These are phyloP conservation scores for Triadica sebifera DNA, from an alignment of 345 rosid genomes.

Conservation along the genomic window DNA sequence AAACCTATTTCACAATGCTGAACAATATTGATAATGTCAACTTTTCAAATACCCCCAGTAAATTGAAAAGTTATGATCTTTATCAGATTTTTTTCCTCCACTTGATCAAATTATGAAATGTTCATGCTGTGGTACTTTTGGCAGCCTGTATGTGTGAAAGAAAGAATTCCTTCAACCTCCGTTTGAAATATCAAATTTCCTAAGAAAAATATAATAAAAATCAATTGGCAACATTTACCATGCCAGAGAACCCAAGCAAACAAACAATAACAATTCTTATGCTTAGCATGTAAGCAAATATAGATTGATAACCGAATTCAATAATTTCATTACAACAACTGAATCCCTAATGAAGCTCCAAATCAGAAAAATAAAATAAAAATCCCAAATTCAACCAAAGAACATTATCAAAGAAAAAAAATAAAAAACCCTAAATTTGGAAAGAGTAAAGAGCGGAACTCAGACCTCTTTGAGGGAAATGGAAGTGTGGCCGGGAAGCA, in stretches of 20 bases:
- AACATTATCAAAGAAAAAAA: not conserved
- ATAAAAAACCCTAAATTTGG: slow-evolving; percentile 18
- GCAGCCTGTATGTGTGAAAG: not conserved
- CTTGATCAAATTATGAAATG: not conserved
- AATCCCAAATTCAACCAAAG: slow-evolving; percentile 1
- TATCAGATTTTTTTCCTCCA: too few relatives aligned
- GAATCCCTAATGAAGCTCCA: not conserved
- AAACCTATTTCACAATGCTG: not conserved
- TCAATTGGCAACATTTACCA: not conserved
- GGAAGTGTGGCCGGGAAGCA: slow-evolving; percentile 26
- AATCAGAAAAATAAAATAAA: not conserved
- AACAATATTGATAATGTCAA: not conserved
- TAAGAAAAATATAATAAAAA: too few relatives aligned
- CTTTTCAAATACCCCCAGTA: too few relatives aligned
- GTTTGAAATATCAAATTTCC: not conserved
- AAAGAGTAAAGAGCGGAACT: slow-evolving; percentile 14
- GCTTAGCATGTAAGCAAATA: not conserved
- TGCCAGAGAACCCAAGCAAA: not conserved
- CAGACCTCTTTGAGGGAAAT: slow-evolving; percentile 45
- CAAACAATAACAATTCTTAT: not conserved
- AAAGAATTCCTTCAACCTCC: not conserved
- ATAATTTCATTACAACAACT: not conserved
- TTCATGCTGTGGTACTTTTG: not conserved
- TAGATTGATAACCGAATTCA: not conserved
- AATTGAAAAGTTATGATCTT: too few relatives aligned